Conservation (phyloP, 2,329 filamentous ascomycete species). For the Alternaria longipes region DNA sequence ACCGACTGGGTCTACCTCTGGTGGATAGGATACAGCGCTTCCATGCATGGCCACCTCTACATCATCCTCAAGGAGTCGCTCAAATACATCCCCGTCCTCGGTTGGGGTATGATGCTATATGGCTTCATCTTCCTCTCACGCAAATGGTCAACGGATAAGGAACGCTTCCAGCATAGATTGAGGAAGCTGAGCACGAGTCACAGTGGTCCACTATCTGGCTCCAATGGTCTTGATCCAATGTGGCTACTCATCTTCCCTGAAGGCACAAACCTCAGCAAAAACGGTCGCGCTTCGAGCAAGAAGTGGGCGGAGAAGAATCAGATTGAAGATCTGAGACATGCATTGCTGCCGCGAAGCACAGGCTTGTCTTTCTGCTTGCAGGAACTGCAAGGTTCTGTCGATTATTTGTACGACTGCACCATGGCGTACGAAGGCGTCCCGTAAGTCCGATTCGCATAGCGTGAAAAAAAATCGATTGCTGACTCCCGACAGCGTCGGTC, state of each 20-base stretch:
- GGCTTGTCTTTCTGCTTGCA: conserved; percentile 82
- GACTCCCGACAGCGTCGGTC: conserved; percentile 49
- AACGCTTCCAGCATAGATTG: conserved; percentile 77
- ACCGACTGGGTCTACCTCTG: conserved; percentile 94
- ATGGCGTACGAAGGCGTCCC: conserved; percentile 94
- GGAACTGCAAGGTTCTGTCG: conserved; percentile 76
- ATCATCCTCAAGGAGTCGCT: conserved; percentile 91
- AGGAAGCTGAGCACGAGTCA: conserved; percentile 70
- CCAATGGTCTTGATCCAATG: conserved; percentile 75
- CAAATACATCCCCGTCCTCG: conserved; percentile 82
- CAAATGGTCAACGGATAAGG: conserved; percentile 83
- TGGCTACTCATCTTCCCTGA: conserved; percentile 91
- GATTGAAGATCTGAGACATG: conserved; percentile 73
- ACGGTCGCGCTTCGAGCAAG: conserved; percentile 74
- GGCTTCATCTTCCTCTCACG: conserved; percentile 94
- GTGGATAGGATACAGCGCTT: conserved; percentile 84
- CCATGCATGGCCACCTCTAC: conserved; percentile 85
- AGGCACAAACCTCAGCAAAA: conserved; percentile 82
- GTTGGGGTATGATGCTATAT: conserved; percentile 84
- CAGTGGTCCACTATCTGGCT: conserved; percentile 50
- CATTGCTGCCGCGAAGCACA: conserved; percentile 80
- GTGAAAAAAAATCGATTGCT: neutral
- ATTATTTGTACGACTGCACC: conserved; percentile 92
- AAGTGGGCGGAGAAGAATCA: conserved; percentile 79
- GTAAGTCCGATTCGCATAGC: conserved; percentile 64